Evolutionary conservation across 441 rosid species (phyloP).

Genomic region (Corymbia calophylla): DNA sequence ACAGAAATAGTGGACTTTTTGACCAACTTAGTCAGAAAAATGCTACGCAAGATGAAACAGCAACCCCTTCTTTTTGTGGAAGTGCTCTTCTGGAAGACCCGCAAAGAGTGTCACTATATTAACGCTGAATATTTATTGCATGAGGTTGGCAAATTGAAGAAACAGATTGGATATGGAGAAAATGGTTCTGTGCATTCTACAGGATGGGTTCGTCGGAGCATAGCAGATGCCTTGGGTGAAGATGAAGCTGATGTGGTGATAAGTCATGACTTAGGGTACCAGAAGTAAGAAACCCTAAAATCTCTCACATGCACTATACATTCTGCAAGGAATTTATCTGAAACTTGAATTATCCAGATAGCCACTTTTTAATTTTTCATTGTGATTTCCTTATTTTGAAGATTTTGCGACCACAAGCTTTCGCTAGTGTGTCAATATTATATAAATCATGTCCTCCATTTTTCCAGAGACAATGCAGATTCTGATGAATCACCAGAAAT

Average conservation of each 20-base stretch:
- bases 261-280: constrained; percentile 46
- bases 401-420: background rate
- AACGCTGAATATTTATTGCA: constrained; percentile 82
- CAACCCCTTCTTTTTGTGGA: constrained; percentile 96
- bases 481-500: constrained; percentile 12
- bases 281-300: constrained; percentile 31
- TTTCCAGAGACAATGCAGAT: constrained; percentile 14
- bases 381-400: background rate
- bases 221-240: constrained; percentile 98
- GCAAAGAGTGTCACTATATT: constrained; percentile 83
- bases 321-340: background rate
- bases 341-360: background rate
- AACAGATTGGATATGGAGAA: constrained; percentile 48
- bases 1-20: constrained; percentile 57
- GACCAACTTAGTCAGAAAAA: constrained; percentile 53
- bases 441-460: background rate
- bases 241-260: constrained; percentile 96
- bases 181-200: constrained; percentile 25
- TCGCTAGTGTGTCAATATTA: background rate
- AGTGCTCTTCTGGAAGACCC: constrained; percentile 85
- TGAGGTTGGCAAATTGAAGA: constrained; percentile 68
- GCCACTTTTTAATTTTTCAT: background rate
- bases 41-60: constrained; percentile 83
- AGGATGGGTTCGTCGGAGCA: constrained; percentile 64
- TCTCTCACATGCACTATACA: background rate